Evolutionary conservation across 441 rosid species (phyloP).

Genomic region (Bruguiera hainesii): DNA sequence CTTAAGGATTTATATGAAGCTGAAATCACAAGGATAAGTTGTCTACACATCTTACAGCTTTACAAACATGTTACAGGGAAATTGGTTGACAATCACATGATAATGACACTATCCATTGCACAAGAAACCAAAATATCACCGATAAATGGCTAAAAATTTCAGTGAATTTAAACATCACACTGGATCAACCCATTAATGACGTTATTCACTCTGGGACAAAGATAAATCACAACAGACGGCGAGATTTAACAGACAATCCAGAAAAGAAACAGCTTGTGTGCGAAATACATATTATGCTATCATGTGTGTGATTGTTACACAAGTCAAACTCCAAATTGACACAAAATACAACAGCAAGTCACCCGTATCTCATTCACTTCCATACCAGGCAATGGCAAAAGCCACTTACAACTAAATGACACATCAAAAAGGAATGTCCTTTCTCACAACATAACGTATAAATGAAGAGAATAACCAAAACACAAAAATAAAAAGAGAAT

Average conservation of each 20-base stretch:
- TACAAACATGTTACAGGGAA: neutral
- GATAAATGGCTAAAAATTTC: neutral
- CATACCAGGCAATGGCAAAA: neutral
- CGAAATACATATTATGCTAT: neutral
- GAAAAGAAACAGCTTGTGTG: neutral
- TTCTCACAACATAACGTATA: neutral
- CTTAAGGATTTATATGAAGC: neutral
- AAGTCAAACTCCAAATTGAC: neutral
- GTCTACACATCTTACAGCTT: neutral
- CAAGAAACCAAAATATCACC: neutral
- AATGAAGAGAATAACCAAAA: neutral
- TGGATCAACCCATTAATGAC: neutral
- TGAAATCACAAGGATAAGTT: neutral
- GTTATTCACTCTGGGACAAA: neutral
- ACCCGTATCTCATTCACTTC: conserved; percentile 4
- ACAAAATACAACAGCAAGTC: neutral
- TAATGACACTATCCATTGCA: neutral
- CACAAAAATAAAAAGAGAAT: neutral
- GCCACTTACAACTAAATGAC: neutral
- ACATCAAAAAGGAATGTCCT: neutral
- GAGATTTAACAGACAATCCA: neutral
- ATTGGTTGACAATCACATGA: neutral
- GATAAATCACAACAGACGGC: neutral
- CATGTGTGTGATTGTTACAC: no score
- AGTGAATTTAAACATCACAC: neutral